These are phyloP conservation scores for Hypomontagnella monticulosa DNA, from an alignment of 495 filamentous ascomycete genomes.

Conservation along the genomic window DNA sequence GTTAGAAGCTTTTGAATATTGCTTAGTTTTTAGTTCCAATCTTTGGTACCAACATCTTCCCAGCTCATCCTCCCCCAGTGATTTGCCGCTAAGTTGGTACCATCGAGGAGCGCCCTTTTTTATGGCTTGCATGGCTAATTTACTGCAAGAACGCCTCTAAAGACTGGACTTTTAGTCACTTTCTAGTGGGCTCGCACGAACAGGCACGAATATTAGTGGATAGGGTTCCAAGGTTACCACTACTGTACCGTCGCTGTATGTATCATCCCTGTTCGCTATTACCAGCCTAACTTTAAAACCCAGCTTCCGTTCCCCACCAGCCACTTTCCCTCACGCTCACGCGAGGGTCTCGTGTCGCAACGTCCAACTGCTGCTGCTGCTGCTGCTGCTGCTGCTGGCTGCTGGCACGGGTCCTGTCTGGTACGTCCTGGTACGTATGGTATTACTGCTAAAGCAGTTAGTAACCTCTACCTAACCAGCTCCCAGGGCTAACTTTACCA, in stretches of 20 bases:
- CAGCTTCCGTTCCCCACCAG: slow-evolving; percentile 45
- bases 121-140: slow-evolving; percentile 24
- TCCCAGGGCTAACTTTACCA: background rate
- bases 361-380: slow-evolving; percentile 40
- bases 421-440: no score
- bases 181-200: background rate
- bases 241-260: slow-evolving; percentile 27
- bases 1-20: no score
- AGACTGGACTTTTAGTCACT: slow-evolving; percentile 25
- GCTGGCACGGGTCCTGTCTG: slow-evolving; percentile 22
- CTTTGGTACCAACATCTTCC: no score
- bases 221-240: slow-evolving; percentile 40
- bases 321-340: slow-evolving; percentile 40
- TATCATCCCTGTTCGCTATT: slow-evolving; percentile 34
- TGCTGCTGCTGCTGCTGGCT: no score
- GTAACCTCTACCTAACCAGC: slow-evolving; percentile 5
- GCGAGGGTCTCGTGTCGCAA: slow-evolving; percentile 44
- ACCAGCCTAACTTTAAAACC: slow-evolving; percentile 42
- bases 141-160: slow-evolving; percentile 26
- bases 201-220: slow-evolving; percentile 23
- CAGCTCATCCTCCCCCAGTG: background rate
- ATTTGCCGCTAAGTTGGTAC: background rate
- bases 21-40: no score
- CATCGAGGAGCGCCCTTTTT: slow-evolving; percentile 7
- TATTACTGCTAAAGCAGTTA: slow-evolving; percentile 6